A percentile compares a stretch with the other conserved stretches of the same genome.
phyloP scores from a whole-genome alignment of 495 filamentous ascomycete species.

The Talaromyces nanjingensis region DNA sequence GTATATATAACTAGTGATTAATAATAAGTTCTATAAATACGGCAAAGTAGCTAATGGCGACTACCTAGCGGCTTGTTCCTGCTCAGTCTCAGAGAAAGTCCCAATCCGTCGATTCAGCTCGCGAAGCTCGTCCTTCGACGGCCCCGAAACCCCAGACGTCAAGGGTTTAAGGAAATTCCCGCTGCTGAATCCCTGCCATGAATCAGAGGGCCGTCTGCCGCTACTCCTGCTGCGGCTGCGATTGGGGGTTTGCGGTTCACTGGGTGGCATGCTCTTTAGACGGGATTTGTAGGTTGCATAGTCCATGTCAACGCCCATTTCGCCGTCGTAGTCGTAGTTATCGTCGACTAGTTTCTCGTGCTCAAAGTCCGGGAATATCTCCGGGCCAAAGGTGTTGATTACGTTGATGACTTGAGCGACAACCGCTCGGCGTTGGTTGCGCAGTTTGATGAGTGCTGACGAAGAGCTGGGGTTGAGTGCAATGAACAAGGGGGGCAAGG shows the following conservation, averaged over 20 bases:
- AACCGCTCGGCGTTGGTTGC: slow-evolving; percentile 60
- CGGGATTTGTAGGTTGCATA: slow-evolving; percentile 22
- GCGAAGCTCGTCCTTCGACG: slow-evolving; percentile 6
- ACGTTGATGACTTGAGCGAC: slow-evolving; percentile 67
- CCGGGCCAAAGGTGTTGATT: slow-evolving; percentile 84
- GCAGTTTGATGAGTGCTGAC: slow-evolving; percentile 68
- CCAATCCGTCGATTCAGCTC: slow-evolving; percentile 9
- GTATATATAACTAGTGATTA: neutral
- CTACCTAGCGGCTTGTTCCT: neutral
- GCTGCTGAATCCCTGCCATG: slow-evolving; percentile 3
- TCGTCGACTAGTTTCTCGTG: slow-evolving; percentile 61
- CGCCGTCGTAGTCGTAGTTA: slow-evolving; percentile 29
- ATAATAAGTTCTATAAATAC: neutral
- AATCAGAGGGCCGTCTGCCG: slow-evolving; percentile 3
- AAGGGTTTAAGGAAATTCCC: slow-evolving; percentile 4
- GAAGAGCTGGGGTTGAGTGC: slow-evolving; percentile 68
- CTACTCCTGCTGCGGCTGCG: slow-evolving; percentile 52
- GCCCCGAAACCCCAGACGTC: slow-evolving; percentile 10
- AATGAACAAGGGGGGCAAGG: slow-evolving; percentile 71
- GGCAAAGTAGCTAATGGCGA: neutral
- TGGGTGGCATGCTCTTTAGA: slow-evolving; percentile 24
- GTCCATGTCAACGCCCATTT: slow-evolving; percentile 14
- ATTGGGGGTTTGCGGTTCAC: slow-evolving; percentile 45
- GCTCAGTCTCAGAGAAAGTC: slow-evolving; percentile 12
- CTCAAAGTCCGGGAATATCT: slow-evolving; percentile 87